Base-by-base conservation (phyloP, 108 stramenopile species). In the Thalassiosira profunda region DNA sequence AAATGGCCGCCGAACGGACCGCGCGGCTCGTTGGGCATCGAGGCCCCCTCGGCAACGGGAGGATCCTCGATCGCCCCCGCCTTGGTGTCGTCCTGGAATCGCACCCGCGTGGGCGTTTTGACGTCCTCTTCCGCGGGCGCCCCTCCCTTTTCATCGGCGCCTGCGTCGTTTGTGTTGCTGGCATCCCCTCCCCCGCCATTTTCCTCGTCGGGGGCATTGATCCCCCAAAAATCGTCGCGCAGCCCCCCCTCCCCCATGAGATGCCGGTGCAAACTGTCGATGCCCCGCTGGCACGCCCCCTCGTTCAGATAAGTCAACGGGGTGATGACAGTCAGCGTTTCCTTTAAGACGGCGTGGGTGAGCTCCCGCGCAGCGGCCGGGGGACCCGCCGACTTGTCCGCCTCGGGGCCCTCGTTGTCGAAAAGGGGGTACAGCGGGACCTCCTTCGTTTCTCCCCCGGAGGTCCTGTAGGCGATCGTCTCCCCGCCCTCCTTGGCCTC, bases 61-160 rank as follows among this genome's bases (percentile, higher is more conserved):
- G 9, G 26, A 48, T 5, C 8, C 9, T 28, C 31, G 7, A 29
- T n/a, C 14, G 12, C 12, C 11, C 61, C 76, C 14, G 41, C 67
- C 35, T 76, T 63, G 44, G 67, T 63, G 49, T 57, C 76, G 29
- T 67, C 29, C 25, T 48, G 61, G 58, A 76, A 76, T 31, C 53
- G 40, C 11, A 76, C 67, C 7, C n/a, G n/a, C n/a, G n/a, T 18
- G 44, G 45, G 62, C 47, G 26, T 20, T 63, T 5, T 37, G 33
- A 15, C 30, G 43, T 35, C 28, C 9, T 5, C 55, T n/a, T 31
- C 40, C 20, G 2, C 30, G 24, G 7, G 9, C 1, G 31, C 18
- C 25, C 11, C 3, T 31, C 47, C 23, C 31, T 45, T 38, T 26
- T n/a, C 21, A 5, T 56, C 35, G 20, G 6, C 37, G 17, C 24